These are phyloP conservation scores for Fusarium solani-melongenae DNA, from an alignment of 2,329 filamentous ascomycete genomes.

Conservation along the genomic window DNA sequence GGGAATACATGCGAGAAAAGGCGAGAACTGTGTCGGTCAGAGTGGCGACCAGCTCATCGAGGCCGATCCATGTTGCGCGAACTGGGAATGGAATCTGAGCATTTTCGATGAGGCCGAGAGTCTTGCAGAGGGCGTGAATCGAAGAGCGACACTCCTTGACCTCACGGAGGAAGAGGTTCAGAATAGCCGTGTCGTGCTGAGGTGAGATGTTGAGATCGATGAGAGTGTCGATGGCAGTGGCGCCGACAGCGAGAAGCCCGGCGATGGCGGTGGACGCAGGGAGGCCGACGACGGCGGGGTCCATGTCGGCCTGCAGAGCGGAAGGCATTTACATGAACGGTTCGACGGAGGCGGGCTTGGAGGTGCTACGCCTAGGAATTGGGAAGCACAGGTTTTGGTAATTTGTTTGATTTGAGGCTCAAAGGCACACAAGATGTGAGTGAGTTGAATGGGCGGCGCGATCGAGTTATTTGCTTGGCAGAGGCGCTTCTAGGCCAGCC, in stretches of 20 bases:
- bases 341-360: neutral
- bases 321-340: constrained; percentile 37
- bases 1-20: constrained; percentile 47
- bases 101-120: constrained; percentile 48
- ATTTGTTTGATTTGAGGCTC: constrained; percentile 3
- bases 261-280: constrained; percentile 51
- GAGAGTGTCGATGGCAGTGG: constrained; percentile 49
- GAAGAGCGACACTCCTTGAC: constrained; percentile 53
- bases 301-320: constrained; percentile 37
- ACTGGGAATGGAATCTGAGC: constrained; percentile 49
- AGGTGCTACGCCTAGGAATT: neutral
- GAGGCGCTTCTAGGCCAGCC: constrained; percentile 21
- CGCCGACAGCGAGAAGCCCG: constrained; percentile 51
- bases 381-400: neutral
- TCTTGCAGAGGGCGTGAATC: constrained; percentile 51
- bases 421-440: neutral
- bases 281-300: constrained; percentile 40
- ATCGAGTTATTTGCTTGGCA: constrained; percentile 21
- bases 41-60: constrained; percentile 49
- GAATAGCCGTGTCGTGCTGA: constrained; percentile 38
- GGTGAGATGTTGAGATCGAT: constrained; percentile 49
- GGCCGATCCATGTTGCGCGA: constrained; percentile 50
- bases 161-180: constrained; percentile 49
- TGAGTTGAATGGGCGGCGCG: neutral
- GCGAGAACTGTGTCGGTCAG: constrained; percentile 52